phyloP scores from a whole-genome alignment of 768 basidiomycete genomes.

The Russula foetens region DNA sequence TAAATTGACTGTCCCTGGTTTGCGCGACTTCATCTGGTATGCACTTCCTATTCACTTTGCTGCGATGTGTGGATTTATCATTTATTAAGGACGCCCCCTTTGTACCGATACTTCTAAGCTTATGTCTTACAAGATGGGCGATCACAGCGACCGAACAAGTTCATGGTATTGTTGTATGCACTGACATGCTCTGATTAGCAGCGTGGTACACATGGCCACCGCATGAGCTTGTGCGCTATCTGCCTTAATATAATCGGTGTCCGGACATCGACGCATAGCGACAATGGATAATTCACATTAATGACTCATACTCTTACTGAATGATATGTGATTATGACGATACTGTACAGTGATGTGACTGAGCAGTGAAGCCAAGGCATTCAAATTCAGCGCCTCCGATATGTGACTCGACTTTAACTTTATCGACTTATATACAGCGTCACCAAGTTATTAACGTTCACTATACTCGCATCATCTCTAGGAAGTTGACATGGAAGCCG shows the following conservation, averaged over 20 bases:
- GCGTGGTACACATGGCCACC: too few species aligned
- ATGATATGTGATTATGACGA: too few species aligned
- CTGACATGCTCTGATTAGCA: not conserved
- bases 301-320: too few species aligned
- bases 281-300: not conserved
- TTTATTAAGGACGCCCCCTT: not conserved
- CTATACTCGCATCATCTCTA: not conserved
- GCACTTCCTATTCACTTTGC: not conserved
- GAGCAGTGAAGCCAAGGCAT: too few species aligned
- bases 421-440: not conserved
- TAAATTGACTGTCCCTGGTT: not conserved
- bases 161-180: not conserved
- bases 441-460: not conserved
- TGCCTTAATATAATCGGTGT: too few species aligned
- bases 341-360: too few species aligned
- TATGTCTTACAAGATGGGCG: not conserved
- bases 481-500: not conserved
- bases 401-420: too few species aligned
- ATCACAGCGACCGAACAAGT: not conserved
- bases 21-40: not conserved
- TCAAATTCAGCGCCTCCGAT: too few species aligned
- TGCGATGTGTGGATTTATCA: not conserved
- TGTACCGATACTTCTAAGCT: not conserved
- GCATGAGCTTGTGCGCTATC: too few species aligned
- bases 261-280: not conserved